A percentile compares a stretch with the other conserved stretches of the same genome.
Conservation (phyloP, 2,329 filamentous ascomycete species). For the Penicillium glabrum region DNA sequence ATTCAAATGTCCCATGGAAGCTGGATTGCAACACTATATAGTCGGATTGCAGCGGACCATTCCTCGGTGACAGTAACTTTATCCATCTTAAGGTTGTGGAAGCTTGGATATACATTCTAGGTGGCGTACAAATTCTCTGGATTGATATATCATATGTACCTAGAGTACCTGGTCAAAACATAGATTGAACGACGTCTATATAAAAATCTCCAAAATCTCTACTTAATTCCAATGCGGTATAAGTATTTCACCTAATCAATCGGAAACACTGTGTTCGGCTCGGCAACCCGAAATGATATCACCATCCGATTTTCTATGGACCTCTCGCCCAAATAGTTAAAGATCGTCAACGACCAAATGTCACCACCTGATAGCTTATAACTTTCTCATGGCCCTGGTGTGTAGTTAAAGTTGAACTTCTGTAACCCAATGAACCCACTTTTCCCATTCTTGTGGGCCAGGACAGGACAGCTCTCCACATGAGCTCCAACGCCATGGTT, state of each 20-base stretch:
- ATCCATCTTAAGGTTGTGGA: constrained; percentile 6
- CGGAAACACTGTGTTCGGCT: not conserved
- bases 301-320: not conserved
- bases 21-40: not conserved
- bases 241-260: not conserved
- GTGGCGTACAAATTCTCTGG: not conserved
- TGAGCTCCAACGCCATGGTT: not conserved
- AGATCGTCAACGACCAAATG: constrained; percentile 1
- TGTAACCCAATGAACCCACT: not conserved
- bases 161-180: not conserved
- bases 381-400: not conserved
- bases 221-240: not conserved
- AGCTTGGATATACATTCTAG: not conserved
- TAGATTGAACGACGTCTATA: not conserved
- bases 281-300: constrained; percentile 1
- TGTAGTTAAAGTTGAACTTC: not conserved
- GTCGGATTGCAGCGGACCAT: not conserved
- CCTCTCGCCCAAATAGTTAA: constrained; percentile 3
- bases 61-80: constrained; percentile 1
- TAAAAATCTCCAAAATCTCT: not conserved
- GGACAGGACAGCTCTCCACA: constrained; percentile 2
- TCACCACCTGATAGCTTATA: not conserved
- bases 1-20: not conserved
- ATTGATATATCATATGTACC: not conserved
- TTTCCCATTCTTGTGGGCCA: not conserved